Conservation (phyloP, 1,284 basidiomycete genomes). For the Ceratorhiza oryzae-sativae region DNA sequence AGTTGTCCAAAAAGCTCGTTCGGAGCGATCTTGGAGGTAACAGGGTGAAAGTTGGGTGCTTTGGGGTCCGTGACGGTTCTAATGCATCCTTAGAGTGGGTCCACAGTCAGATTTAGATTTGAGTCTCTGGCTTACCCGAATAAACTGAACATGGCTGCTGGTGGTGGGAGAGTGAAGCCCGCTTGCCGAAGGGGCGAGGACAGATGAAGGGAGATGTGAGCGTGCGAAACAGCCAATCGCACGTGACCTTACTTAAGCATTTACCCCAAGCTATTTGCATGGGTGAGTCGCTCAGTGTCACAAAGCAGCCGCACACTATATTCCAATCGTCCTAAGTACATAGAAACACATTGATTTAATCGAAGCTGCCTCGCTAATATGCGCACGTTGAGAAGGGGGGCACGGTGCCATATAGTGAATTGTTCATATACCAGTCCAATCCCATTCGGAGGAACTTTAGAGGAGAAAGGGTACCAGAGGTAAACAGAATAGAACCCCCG, state of each 20-base stretch:
- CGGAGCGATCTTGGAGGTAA: conserved; percentile 62
- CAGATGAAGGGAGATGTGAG: conserved; percentile 42
- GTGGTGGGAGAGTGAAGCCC: conserved; percentile 46
- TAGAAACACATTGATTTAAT: too few relatives aligned
- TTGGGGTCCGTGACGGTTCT: conserved; percentile 47
- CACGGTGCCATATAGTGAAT: neutral
- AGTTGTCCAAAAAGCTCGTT: conserved; percentile 75
- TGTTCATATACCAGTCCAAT: too few relatives aligned
- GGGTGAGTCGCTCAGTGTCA: too few relatives aligned
- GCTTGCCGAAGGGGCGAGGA: conserved; percentile 48
- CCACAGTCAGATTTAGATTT: too few relatives aligned
- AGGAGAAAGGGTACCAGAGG: too few relatives aligned
- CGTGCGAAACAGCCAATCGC: conserved; percentile 36
- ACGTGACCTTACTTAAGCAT: neutral
- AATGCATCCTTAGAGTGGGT: conserved; percentile 42
- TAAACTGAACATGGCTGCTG: conserved; percentile 67
- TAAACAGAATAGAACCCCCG: neutral
- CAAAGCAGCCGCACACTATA: too few relatives aligned
- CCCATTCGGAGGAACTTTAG: too few relatives aligned
- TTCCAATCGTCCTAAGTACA: too few relatives aligned
- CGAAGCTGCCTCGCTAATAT: too few relatives aligned
- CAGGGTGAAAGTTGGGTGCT: conserved; percentile 78
- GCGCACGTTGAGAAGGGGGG: too few relatives aligned
- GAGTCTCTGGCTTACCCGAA: conserved; percentile 82
- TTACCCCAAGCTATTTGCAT: neutral